These are phyloP conservation scores for Syzygium grande DNA, from an alignment of 345 rosid species.

Conservation along the genomic window DNA sequence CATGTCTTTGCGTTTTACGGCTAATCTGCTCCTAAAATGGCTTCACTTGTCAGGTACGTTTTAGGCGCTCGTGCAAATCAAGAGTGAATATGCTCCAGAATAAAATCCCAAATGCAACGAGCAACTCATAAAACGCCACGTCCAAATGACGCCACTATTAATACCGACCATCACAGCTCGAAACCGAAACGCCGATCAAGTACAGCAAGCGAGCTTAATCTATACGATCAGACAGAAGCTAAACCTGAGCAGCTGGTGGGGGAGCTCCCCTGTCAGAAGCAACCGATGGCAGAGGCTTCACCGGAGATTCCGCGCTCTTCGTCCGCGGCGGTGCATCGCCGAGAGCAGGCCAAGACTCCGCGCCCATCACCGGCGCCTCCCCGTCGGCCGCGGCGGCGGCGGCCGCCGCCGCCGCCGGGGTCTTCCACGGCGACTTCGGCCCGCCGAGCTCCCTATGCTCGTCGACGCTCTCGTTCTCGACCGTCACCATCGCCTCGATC, in stretches of 20 bases:
- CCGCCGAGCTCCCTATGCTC: slow-evolving; percentile 32
- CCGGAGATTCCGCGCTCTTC: slow-evolving; percentile 9
- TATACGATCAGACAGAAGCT: neutral
- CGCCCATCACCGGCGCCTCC: slow-evolving; percentile 65
- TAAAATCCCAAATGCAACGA: neutral
- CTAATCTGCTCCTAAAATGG: neutral
- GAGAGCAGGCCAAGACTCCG: slow-evolving; percentile 88
- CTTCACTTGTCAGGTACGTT: neutral
- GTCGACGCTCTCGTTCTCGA: slow-evolving; percentile 51
- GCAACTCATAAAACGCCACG: neutral
- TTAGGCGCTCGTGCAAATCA: neutral
- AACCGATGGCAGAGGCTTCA: neutral
- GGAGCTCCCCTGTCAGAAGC: slow-evolving; percentile 12
- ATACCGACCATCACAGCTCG: neutral
- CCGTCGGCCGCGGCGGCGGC: slow-evolving; percentile 22
- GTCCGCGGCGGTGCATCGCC: slow-evolving; percentile 58
- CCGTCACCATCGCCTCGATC: slow-evolving; percentile 36
- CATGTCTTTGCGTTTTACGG: neutral
- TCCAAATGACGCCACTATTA: neutral
- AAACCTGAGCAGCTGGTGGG: slow-evolving; percentile 27
- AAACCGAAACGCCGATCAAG: neutral
- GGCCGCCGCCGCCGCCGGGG: slow-evolving; percentile 2
- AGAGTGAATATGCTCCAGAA: neutral
- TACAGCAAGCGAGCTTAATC: neutral
- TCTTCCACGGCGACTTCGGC: slow-evolving; percentile 80